phyloP scores from a whole-genome alignment of 257 asterid genomes.

The Rauvolfia tetraphylla region DNA sequence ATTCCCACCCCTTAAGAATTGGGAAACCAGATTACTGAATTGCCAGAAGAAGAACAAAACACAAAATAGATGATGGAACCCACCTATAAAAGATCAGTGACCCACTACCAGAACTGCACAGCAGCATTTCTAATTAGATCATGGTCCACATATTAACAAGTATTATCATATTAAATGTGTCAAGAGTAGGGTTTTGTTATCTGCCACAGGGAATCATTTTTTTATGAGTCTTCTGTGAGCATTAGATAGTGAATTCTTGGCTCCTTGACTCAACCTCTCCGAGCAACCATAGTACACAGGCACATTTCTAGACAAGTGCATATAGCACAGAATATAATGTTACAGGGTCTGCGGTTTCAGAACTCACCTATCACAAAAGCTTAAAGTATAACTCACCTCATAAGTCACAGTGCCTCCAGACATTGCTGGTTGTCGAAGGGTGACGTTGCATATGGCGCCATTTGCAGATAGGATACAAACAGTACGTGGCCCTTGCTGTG shows the following conservation, averaged over 20 bases:
- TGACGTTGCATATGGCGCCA: constrained; percentile 77
- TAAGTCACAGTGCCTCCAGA: constrained; percentile 75
- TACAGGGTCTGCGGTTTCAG: not conserved
- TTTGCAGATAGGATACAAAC: constrained; percentile 80
- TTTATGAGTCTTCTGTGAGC: not conserved
- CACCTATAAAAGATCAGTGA: not conserved
- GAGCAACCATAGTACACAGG: not conserved
- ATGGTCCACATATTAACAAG: not conserved
- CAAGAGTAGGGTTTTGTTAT: not conserved
- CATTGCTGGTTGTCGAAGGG: constrained; percentile 69
- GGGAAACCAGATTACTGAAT: not conserved
- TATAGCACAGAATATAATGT: not conserved
- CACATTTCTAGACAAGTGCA: not conserved
- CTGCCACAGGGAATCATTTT: not conserved
- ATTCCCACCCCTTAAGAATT: not conserved
- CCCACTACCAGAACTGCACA: not conserved
- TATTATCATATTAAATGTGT: not conserved
- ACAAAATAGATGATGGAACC: not conserved
- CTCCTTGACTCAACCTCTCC: not conserved
- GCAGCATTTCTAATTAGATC: not conserved
- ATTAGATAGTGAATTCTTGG: not conserved
- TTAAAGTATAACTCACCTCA: constrained; percentile 49
- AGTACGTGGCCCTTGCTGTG: constrained; percentile 91
- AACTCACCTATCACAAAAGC: not conserved
- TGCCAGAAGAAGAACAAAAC: not conserved